Evolutionary conservation across 78 protist species (phyloP).

Genomic region (Andalucia godoyi): DNA sequence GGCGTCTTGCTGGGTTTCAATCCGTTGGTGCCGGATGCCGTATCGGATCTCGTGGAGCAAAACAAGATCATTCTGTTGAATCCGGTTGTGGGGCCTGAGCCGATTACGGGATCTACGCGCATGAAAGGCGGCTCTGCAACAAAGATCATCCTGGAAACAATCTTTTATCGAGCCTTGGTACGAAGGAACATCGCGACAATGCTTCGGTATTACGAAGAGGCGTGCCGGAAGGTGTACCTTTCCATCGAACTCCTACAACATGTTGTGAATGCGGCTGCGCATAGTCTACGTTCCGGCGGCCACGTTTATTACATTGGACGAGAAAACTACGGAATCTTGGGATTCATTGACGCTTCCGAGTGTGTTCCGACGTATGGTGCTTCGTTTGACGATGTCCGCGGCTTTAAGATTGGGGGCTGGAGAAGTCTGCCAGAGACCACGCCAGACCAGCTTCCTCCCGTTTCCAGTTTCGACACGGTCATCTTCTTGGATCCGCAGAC

Average conservation of each 20-base stretch:
- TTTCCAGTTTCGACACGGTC: too few relatives aligned
- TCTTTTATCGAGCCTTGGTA: neutral
- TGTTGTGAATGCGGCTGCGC: neutral
- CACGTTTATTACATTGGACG: constrained; percentile 7
- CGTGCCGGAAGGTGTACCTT: too few relatives aligned
- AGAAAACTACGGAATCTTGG: constrained; percentile 11
- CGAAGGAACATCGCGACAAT: too few relatives aligned
- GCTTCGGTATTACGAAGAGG: too few relatives aligned
- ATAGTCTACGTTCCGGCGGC: constrained; percentile 1
- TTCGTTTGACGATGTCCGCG: neutral
- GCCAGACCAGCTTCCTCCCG: too few relatives aligned
- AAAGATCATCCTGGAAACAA: constrained; percentile 27
- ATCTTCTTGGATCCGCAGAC: too few relatives aligned
- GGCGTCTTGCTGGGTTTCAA: constrained; percentile 62
- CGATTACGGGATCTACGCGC: constrained; percentile 71
- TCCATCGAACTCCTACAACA: too few relatives aligned
- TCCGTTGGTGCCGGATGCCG: constrained; percentile 39
- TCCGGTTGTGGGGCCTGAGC: constrained; percentile 75
- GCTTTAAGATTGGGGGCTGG: constrained; percentile 22
- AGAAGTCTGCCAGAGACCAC: too few relatives aligned
- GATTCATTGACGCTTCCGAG: constrained; percentile 34
- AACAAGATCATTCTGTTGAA: constrained; percentile 24
- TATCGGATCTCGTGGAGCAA: neutral
- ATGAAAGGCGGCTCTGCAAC: constrained; percentile 77
- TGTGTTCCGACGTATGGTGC: constrained; percentile 46